Evolutionary conservation across 1,139 yeast genomes (phyloP).

Genomic region (Candida glucosophila): DNA sequence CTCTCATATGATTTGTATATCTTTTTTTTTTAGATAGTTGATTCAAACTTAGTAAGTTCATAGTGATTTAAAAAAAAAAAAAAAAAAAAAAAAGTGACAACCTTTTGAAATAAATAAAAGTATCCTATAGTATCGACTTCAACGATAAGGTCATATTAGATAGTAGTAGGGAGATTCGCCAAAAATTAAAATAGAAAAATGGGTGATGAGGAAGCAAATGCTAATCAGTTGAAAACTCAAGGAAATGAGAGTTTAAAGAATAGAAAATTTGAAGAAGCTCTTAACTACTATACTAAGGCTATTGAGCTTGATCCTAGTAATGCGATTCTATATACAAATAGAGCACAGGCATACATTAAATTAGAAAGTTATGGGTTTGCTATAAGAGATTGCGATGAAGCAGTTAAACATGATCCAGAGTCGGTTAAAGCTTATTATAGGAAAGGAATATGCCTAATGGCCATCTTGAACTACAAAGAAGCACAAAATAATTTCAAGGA

Average conservation of each 20-base stretch:
- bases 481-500: constrained; percentile 64
- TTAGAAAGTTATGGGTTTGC: constrained; percentile 84
- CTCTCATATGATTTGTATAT: not conserved
- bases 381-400: constrained; percentile 63
- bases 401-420: constrained; percentile 57
- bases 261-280: constrained; percentile 59
- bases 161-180: too few species aligned
- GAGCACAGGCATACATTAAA: constrained; percentile 87
- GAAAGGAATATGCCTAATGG: constrained; percentile 75
- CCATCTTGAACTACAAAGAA: constrained; percentile 65
- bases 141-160: too few species aligned
- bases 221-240: constrained; percentile 49
- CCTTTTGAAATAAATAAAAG: too few species aligned
- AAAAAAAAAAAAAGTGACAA: too few species aligned
- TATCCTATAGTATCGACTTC: too few species aligned
- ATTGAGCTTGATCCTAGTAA: constrained; percentile 57
- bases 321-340: constrained; percentile 72
- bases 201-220: constrained; percentile 20
- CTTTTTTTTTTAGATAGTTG: not conserved
- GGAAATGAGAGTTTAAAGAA: constrained; percentile 69
- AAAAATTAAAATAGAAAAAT: constrained; percentile 1
- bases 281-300: constrained; percentile 69
- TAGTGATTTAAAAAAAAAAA: too few species aligned
- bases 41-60: too few species aligned
- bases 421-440: constrained; percentile 77